Evolutionary conservation across 2,329 filamentous ascomycete species (phyloP).

Genomic region (Cytospora leucostoma): DNA sequence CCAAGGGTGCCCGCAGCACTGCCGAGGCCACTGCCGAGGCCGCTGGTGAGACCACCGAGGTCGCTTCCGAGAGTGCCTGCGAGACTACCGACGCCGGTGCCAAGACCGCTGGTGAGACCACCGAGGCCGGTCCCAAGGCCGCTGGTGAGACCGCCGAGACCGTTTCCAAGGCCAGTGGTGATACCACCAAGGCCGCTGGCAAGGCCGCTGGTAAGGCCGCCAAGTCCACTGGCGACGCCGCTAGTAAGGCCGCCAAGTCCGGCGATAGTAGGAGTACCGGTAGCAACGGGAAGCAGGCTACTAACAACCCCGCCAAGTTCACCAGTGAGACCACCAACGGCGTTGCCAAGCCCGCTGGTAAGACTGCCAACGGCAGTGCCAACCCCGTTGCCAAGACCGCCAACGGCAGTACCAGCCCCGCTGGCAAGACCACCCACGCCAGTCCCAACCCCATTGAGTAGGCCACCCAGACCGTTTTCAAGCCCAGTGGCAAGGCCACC

Average conservation of each 20-base stretch:
- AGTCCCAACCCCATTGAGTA: no score
- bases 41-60: no score
- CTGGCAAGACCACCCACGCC: neutral
- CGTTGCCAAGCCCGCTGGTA: no score
- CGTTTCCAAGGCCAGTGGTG: neutral
- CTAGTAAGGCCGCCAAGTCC: neutral
- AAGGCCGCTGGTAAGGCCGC: neutral
- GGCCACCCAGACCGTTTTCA: neutral
- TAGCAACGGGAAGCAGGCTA: neutral
- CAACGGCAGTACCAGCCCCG: neutral
- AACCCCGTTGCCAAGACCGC: neutral
- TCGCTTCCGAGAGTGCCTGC: no score
- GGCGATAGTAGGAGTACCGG: neutral
- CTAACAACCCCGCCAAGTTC: no score
- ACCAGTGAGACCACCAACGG: neutral
- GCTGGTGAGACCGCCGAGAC: neutral
- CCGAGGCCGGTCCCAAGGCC: neutral
- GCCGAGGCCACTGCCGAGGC: neutral
- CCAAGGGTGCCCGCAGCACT: neutral
- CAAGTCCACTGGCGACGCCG: neutral
- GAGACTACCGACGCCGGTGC: no score
- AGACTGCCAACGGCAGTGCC: neutral
- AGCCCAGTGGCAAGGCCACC: neutral
- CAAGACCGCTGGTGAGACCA: neutral
- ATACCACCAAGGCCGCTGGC: neutral